Conservation (phyloP, 208 protist genomes). For the Wallacemonas collosoma region DNA sequence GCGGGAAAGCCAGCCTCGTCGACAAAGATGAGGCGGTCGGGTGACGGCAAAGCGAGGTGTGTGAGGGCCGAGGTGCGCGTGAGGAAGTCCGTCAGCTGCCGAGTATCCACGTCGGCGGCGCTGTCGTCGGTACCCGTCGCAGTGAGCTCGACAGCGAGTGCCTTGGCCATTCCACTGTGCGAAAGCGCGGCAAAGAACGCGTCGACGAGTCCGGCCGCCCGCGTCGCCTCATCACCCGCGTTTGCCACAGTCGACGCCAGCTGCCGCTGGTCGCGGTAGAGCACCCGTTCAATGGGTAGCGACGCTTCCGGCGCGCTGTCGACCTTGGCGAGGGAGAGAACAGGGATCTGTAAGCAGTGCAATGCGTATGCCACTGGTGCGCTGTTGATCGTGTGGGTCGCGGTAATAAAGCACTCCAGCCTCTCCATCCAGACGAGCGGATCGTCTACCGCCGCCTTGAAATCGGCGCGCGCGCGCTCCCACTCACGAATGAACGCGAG, state of each 20-base stretch:
- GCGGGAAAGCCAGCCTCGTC: constrained; percentile 8
- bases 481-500: constrained; percentile 42
- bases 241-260: background rate
- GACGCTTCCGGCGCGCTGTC: background rate
- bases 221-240: background rate
- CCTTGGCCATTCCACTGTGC: background rate
- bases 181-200: background rate
- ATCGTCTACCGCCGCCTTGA: constrained; percentile 40
- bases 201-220: background rate
- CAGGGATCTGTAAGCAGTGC: constrained; percentile 65
- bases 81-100: too few relatives aligned
- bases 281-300: background rate
- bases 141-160: background rate
- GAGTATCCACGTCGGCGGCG: background rate
- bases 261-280: background rate
- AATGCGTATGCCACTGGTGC: constrained; percentile 68
- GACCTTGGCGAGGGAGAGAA: constrained; percentile 37
- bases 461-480: constrained; percentile 52
- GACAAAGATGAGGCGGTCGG: background rate
- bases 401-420: constrained; percentile 57
- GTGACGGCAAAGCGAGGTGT: background rate
- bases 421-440: constrained; percentile 39
- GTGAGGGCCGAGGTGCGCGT: too few relatives aligned
- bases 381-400: constrained; percentile 22
- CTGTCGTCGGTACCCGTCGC: background rate